Conservation (phyloP, 768 basidiomycete species). For the Lepiota venenata region DNA sequence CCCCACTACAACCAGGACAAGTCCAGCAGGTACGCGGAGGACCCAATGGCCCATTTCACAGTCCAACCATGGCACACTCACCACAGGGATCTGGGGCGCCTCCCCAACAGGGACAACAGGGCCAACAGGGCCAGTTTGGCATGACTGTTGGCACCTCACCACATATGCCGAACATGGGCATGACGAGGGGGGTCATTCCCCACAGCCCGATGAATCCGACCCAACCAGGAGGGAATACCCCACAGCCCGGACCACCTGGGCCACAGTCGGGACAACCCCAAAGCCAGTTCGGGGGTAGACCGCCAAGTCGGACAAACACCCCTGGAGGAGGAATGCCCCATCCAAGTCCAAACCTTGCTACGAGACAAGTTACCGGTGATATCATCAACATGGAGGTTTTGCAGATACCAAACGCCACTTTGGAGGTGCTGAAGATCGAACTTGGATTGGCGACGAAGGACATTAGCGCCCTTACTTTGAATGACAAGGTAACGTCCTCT, state of each 20-base stretch:
- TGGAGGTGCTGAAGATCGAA: slow-evolving; percentile 39
- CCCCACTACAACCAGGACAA: slow-evolving; percentile 15
- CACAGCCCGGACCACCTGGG: slow-evolving; percentile 20
- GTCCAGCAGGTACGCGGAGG: slow-evolving; percentile 14
- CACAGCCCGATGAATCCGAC: slow-evolving; percentile 32
- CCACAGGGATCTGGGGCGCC: slow-evolving; percentile 38
- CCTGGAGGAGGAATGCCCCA: slow-evolving; percentile 45
- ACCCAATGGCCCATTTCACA: slow-evolving; percentile 46
- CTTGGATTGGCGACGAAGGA: slow-evolving; percentile 46
- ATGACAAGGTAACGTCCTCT: slow-evolving; percentile 55
- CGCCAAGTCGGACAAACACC: slow-evolving; percentile 59
- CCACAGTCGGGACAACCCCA: slow-evolving; percentile 21
- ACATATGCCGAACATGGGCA: slow-evolving; percentile 41
- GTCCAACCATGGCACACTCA: slow-evolving; percentile 63
- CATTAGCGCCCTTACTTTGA: slow-evolving; percentile 31
- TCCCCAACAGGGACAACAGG: slow-evolving; percentile 15
- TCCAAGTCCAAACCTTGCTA: slow-evolving; percentile 54
- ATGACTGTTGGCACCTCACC: slow-evolving; percentile 50
- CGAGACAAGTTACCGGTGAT: slow-evolving; percentile 31
- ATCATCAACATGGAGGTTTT: slow-evolving; percentile 39
- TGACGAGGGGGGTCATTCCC: slow-evolving; percentile 42
- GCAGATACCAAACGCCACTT: slow-evolving; percentile 28
- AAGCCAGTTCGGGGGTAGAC: slow-evolving; percentile 41
- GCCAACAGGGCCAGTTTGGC: slow-evolving; percentile 38
- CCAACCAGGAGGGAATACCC: slow-evolving; percentile 28